Conservation (phyloP, 176 grass and related monocot genomes). For the Bothriochloa decipiens region DNA sequence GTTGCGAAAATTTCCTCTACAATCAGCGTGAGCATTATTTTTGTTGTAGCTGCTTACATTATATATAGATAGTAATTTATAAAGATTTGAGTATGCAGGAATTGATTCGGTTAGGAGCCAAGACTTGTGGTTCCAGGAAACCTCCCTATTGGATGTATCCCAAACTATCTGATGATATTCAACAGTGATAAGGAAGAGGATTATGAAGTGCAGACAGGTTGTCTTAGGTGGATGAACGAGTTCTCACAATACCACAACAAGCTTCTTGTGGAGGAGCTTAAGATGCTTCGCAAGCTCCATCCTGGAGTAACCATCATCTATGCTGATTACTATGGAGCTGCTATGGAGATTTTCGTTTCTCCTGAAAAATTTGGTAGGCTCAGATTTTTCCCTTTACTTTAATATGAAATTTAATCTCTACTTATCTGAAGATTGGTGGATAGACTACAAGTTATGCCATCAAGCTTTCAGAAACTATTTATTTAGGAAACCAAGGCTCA, state of each 20-base stretch:
- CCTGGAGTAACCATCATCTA: slow-evolving; percentile 64
- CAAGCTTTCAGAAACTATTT: background rate
- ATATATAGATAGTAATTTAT: slow-evolving; percentile 16
- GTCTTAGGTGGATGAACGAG: slow-evolving; percentile 77
- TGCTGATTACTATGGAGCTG: slow-evolving; percentile 73
- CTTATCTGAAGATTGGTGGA: background rate
- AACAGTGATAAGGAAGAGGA: slow-evolving; percentile 59
- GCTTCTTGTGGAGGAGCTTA: slow-evolving; percentile 53
- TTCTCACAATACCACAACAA: slow-evolving; percentile 79
- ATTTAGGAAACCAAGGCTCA: background rate
- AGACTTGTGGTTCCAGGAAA: slow-evolving; percentile 77
- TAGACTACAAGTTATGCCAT: background rate
- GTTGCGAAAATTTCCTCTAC: slow-evolving; percentile 65
- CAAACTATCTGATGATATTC: slow-evolving; percentile 65
- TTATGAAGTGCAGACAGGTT: slow-evolving; percentile 79
- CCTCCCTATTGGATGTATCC: slow-evolving; percentile 81
- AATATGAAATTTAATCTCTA: background rate
- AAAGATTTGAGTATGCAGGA: slow-evolving; percentile 50
- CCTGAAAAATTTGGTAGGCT: slow-evolving; percentile 68
- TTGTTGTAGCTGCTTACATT: background rate
- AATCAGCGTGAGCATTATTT: slow-evolving; percentile 52
- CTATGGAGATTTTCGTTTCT: slow-evolving; percentile 65
- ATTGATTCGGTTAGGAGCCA: slow-evolving; percentile 72
- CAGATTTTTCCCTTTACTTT: background rate
- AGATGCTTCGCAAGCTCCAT: slow-evolving; percentile 56